Evolutionary conservation across 1,284 basidiomycete species (phyloP).

Genomic region (Pseudomicrostroma phylloplanum): DNA sequence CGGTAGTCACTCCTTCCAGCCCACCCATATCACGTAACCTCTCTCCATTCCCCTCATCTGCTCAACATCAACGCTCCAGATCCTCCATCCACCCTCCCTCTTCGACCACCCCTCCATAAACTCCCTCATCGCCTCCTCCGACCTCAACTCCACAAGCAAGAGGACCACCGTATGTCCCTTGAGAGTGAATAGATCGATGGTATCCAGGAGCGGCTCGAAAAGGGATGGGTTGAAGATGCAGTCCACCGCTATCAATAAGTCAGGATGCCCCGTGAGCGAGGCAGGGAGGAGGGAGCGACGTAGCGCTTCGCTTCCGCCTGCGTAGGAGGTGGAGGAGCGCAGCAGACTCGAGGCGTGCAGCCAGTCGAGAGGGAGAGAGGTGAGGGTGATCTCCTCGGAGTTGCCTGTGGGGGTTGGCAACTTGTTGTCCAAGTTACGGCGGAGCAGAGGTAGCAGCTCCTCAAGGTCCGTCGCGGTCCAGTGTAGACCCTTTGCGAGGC

Average conservation of each 20-base stretch:
- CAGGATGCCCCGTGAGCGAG: not conserved
- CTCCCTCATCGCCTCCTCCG: slow-evolving; percentile 24
- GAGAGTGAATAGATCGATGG: slow-evolving; percentile 27
- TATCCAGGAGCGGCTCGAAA: slow-evolving; percentile 33
- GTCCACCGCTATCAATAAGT: slow-evolving; percentile 16
- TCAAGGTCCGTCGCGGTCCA: slow-evolving; percentile 44
- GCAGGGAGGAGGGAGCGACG: too few species aligned
- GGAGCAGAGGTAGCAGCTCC: slow-evolving; percentile 27
- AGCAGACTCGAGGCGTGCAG: slow-evolving; percentile 14
- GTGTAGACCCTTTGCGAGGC: not conserved
- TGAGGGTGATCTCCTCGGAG: not conserved
- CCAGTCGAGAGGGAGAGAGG: slow-evolving; percentile 21
- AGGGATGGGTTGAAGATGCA: slow-evolving; percentile 23
- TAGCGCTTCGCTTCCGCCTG: too few species aligned
- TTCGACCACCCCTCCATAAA: slow-evolving; percentile 29
- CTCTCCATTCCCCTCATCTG: slow-evolving; percentile 18
- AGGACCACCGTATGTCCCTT: slow-evolving; percentile 26
- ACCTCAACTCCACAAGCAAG: slow-evolving; percentile 35
- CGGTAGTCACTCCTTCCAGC: slow-evolving; percentile 18
- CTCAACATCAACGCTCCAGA: slow-evolving; percentile 23
- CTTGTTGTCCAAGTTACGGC: not conserved
- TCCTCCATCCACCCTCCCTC: slow-evolving; percentile 11
- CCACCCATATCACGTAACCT: slow-evolving; percentile 24
- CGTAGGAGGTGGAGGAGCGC: not conserved
- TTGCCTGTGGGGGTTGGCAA: not conserved